Evolutionary conservation across 345 rosid genomes (phyloP).

Genomic region (Eucalyptus albens): DNA sequence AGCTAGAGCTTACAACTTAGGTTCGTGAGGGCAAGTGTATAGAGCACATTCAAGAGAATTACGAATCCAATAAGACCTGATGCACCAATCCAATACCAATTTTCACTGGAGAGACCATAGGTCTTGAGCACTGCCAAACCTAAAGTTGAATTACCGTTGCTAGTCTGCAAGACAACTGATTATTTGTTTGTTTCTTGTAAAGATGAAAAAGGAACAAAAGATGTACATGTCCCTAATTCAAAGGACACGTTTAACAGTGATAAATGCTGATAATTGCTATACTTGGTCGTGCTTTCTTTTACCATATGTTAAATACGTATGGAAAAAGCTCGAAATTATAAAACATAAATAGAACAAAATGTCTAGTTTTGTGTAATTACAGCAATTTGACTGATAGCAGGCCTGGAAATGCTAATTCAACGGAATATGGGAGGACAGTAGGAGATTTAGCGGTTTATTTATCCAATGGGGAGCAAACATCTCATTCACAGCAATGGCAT

Average conservation of each 20-base stretch:
- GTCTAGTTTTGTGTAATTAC: neutral
- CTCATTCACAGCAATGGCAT: constrained; percentile 67
- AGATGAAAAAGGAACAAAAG: neutral
- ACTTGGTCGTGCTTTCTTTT: neutral
- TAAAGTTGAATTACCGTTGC: constrained; percentile 15
- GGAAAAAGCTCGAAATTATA: neutral
- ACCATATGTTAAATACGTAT: neutral
- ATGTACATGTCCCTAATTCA: neutral
- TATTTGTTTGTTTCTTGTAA: neutral
- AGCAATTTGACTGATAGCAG: neutral
- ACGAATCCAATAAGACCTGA: no score
- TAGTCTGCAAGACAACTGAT: no score
- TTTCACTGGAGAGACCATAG: no score
- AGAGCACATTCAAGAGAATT: no score
- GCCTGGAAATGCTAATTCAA: neutral
- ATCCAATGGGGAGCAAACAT: constrained; percentile 70
- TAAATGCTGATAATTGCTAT: neutral
- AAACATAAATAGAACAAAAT: neutral
- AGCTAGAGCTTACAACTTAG: no score
- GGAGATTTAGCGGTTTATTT: constrained; percentile 19
- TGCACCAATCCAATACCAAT: no score
- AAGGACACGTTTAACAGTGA: neutral
- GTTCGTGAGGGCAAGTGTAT: no score
- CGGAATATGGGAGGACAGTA: neutral
- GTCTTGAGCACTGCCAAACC: constrained; percentile 51